These are phyloP conservation scores for Russula brevipes DNA, from an alignment of 768 basidiomycete species.

Conservation along the genomic window DNA sequence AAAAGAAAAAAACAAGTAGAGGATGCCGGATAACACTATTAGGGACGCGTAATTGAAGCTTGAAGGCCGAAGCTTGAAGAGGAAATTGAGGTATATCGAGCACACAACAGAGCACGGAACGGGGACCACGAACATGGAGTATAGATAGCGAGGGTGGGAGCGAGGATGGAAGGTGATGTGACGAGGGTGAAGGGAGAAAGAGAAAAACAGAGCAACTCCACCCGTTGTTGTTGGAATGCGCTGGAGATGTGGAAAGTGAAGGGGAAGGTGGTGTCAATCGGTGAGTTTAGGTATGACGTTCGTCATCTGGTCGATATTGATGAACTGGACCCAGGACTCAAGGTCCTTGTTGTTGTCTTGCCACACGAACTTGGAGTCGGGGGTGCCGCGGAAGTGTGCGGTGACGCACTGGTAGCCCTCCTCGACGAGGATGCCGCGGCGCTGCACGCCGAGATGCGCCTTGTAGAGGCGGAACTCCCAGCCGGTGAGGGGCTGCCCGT, in stretches of 20 bases:
- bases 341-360: slow-evolving; percentile 60
- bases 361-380: slow-evolving; percentile 66
- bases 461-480: slow-evolving; percentile 87
- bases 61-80: neutral
- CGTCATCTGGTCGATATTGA: slow-evolving; percentile 76
- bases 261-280: slow-evolving; percentile 34
- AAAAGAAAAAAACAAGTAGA: neutral
- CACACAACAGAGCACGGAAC: slow-evolving; percentile 14
- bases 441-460: slow-evolving; percentile 63
- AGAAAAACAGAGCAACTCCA: neutral
- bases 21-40: slow-evolving; percentile 6
- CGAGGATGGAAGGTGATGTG: neutral
- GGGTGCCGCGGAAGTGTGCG: slow-evolving; percentile 68
- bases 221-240: too few species aligned
- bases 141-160: neutral
- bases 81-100: slow-evolving; percentile 20
- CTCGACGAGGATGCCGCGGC: slow-evolving; percentile 49
- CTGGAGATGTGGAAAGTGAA: too few species aligned
- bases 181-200: neutral
- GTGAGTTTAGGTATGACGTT: slow-evolving; percentile 72
- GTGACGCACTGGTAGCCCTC: slow-evolving; percentile 74
- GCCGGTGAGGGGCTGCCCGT: slow-evolving; percentile 62
- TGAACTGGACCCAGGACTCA: slow-evolving; percentile 79
- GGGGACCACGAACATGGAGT: slow-evolving; percentile 3
- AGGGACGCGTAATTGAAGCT: slow-evolving; percentile 9